Evolutionary conservation across 441 rosid species (phyloP), one percentile per base, ranked within the genome.

Genomic region (Gossypium lobatum): DNA sequence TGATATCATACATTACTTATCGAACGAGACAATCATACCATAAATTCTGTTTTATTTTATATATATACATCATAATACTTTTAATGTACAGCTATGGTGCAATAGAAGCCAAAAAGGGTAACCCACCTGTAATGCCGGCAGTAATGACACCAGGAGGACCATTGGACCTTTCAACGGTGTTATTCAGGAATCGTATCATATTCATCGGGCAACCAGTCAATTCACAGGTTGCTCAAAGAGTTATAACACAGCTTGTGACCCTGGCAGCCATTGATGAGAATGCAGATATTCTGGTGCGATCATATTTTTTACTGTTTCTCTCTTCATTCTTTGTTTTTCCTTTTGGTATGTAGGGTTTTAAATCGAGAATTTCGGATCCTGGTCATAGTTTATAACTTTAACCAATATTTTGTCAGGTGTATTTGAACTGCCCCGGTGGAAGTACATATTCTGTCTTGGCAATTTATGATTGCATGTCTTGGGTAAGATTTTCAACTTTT

Each of bases 351-450:
- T 14, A 23, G 34, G 57, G 57, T 7, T 23, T 69, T 26, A 23
- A 16, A 55, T 55, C 14, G 46, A 69, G 37, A 64, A 53, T 57
- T 3, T 53, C 18, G 11, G 39, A 52, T 45, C 74, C 58, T 26
- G 23, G 13, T 59, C 31, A 4, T 9, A 54, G 64, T 37, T 72
- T 72, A 57, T 83, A 68, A 78, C 26, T 20, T 20, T 72, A 71
- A 48, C 46, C 52, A 64, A 20, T 60, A 66, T 68, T 58, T 62
- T 75, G 70, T 72, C 88, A 91, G 98, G 53, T 95, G 67, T 95
- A 93, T 81, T 76, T 93, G 81, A 95, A 93, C 81, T 87, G 97
- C 76, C 98, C 97, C 0, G 98, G 99, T 64, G 99, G 99, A 71
- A 95, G 96, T 79, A 87, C 89, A 7, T 91, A 90, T 83, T 88